phyloP scores from a whole-genome alignment of 2,329 filamentous ascomycete species.

The Pleochaeta shiraiana region DNA sequence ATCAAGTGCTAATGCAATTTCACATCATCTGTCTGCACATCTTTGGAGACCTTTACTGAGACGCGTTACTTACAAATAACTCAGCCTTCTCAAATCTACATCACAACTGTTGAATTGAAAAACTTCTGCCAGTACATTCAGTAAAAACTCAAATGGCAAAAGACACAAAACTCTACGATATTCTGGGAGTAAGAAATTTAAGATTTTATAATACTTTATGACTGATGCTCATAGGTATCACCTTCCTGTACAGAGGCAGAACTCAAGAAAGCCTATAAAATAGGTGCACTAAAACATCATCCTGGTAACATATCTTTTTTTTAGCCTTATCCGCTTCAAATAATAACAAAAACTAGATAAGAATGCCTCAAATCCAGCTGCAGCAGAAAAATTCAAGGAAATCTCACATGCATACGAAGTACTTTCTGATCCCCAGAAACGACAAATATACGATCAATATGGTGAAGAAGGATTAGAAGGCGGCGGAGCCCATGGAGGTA shows the following conservation, averaged over 20 bases:
- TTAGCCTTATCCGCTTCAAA: background rate
- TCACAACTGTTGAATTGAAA: too few species aligned
- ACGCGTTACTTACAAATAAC: background rate
- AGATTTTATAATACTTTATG: background rate
- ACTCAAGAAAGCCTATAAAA: slow-evolving; percentile 80
- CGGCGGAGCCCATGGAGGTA: slow-evolving; percentile 55
- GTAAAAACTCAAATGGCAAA: slow-evolving; percentile 38
- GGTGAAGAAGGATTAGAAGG: slow-evolving; percentile 92
- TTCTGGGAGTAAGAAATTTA: slow-evolving; percentile 44
- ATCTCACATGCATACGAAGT: slow-evolving; percentile 91
- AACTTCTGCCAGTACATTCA: too few species aligned
- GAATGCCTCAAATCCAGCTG: slow-evolving; percentile 81
- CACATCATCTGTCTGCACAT: background rate
- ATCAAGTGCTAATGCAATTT: background rate
- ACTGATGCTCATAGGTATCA: slow-evolving; percentile 35
- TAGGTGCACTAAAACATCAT: slow-evolving; percentile 63
- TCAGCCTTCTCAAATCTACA: background rate
- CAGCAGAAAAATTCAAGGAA: slow-evolving; percentile 97
- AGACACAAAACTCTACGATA: slow-evolving; percentile 60
- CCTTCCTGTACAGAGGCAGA: slow-evolving; percentile 65
- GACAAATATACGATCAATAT: slow-evolving; percentile 86
- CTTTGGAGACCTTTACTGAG: background rate
- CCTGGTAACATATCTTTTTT: slow-evolving; percentile 36
- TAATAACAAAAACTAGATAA: slow-evolving; percentile 42
- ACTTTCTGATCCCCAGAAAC: slow-evolving; percentile 80